phyloP scores from a whole-genome alignment of 176 grass and related monocot species.

The Carex myosuroides region DNA sequence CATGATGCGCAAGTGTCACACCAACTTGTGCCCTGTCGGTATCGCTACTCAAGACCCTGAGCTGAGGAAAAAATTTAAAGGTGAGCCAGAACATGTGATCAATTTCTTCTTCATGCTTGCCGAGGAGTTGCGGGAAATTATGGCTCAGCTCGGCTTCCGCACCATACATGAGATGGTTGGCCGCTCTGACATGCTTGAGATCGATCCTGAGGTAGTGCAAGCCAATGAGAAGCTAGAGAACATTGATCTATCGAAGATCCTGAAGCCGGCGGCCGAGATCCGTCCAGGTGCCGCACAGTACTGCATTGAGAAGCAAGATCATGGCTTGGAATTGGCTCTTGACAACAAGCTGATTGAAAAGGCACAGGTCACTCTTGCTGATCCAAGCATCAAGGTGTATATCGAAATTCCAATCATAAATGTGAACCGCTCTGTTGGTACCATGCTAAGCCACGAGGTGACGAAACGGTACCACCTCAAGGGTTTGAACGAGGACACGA shows the following conservation, averaged over 20 bases:
- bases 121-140: constrained; percentile 96
- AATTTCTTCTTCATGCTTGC: constrained; percentile 99
- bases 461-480: constrained; percentile 84
- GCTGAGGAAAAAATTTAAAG: constrained; percentile 90
- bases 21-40: constrained; percentile 92
- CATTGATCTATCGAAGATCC: constrained; percentile 80
- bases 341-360: constrained; percentile 72
- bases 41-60: constrained; percentile 99
- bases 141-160: constrained; percentile 71
- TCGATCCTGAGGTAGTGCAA: constrained; percentile 82
- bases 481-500: constrained; percentile 58
- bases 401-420: constrained; percentile 73
- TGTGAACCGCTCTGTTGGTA: constrained; percentile 77
- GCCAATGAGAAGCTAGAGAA: constrained; percentile 88
- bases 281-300: constrained; percentile 67
- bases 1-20: constrained; percentile 99
- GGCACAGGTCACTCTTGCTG: constrained; percentile 57
- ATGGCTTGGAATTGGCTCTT: constrained; percentile 75
- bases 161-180: constrained; percentile 90
- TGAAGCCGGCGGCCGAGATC: constrained; percentile 82
- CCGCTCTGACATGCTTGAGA: constrained; percentile 88
- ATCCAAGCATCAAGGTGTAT: constrained; percentile 50
- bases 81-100: constrained; percentile 97
- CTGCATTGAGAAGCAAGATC: constrained; percentile 94
- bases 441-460: constrained; percentile 91